These are phyloP conservation scores for Rhynchospora tenuis DNA, from an alignment of 176 grass and related monocot genomes.

Conservation along the genomic window DNA sequence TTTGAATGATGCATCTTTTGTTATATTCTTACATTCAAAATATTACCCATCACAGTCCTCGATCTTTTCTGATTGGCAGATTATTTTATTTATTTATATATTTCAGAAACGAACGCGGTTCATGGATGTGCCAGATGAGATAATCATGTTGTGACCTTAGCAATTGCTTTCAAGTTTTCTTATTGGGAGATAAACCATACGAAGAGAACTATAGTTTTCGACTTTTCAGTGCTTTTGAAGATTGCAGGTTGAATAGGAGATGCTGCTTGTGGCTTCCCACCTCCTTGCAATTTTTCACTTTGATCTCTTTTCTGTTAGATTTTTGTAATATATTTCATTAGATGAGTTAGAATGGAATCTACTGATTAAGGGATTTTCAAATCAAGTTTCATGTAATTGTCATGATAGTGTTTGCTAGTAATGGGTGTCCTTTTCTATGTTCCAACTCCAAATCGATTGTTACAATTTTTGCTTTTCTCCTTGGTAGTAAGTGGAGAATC, in stretches of 20 bases:
- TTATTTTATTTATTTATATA: not conserved
- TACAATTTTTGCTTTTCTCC: not conserved
- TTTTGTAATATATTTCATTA: constrained; percentile 22
- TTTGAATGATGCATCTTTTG: not conserved
- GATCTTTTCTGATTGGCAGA: not conserved
- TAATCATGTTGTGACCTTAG: constrained; percentile 40
- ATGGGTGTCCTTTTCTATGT: constrained; percentile 3
- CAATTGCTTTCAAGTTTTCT: not conserved
- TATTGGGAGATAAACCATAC: not conserved
- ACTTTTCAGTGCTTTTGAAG: not conserved
- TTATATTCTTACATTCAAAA: not conserved
- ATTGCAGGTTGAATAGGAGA: constrained; percentile 57
- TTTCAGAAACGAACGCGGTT: constrained; percentile 86
- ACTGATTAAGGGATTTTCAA: constrained; percentile 16
- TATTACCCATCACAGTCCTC: not conserved
- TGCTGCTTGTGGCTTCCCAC: constrained; percentile 77
- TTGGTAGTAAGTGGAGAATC: constrained; percentile 2
- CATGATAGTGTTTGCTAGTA: constrained; percentile 10
- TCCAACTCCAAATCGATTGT: not conserved
- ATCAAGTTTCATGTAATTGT: constrained; percentile 3
- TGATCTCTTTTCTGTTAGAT: not conserved
- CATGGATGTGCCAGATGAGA: constrained; percentile 61
- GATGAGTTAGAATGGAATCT: constrained; percentile 3
- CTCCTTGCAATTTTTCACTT: constrained; percentile 20
- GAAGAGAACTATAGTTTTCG: constrained; percentile 1